These are phyloP conservation scores for Chamaenerion angustifolium DNA, from an alignment of 345 rosid genomes.

Conservation along the genomic window DNA sequence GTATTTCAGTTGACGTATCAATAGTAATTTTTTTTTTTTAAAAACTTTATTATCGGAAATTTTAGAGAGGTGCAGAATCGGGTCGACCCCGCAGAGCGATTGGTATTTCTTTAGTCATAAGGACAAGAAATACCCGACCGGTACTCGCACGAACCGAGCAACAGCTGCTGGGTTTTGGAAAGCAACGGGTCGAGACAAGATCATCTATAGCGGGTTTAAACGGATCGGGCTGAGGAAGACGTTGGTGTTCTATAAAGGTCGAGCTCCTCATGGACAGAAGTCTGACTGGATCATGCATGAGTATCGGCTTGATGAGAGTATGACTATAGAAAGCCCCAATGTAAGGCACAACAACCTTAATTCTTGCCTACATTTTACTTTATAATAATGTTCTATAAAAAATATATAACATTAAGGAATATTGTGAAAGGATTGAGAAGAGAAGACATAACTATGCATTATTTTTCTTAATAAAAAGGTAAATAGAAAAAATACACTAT, in stretches of 20 bases:
- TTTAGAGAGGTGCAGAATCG: slow-evolving; percentile 80
- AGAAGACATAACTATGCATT: no score
- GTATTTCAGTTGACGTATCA: no score
- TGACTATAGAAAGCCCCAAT: slow-evolving; percentile 12
- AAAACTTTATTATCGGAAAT: not conserved
- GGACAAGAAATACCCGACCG: slow-evolving; percentile 94
- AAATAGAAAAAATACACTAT: no score
- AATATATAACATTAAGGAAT: no score
- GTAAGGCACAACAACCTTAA: slow-evolving; percentile 17
- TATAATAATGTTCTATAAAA: not conserved
- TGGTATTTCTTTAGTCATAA: slow-evolving; percentile 99
- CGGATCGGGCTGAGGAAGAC: slow-evolving; percentile 92
- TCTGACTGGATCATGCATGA: slow-evolving; percentile 99
- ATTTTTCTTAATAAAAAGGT: not conserved
- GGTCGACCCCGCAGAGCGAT: slow-evolving; percentile 85
- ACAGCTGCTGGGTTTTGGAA: slow-evolving; percentile 96
- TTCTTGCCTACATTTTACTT: not conserved
- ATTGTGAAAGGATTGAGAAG: no score
- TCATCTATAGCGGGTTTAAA: slow-evolving; percentile 49
- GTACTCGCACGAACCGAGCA: slow-evolving; percentile 89
- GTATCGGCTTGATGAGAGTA: slow-evolving; percentile 73
- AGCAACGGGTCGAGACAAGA: slow-evolving; percentile 96
- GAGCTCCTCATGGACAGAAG: slow-evolving; percentile 96
- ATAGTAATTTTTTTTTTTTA: not conserved
- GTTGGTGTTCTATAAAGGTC: slow-evolving; percentile 76